Conservation (phyloP, 192 early-diverging fungal genomes). For the Entomortierella chlamydospora region DNA sequence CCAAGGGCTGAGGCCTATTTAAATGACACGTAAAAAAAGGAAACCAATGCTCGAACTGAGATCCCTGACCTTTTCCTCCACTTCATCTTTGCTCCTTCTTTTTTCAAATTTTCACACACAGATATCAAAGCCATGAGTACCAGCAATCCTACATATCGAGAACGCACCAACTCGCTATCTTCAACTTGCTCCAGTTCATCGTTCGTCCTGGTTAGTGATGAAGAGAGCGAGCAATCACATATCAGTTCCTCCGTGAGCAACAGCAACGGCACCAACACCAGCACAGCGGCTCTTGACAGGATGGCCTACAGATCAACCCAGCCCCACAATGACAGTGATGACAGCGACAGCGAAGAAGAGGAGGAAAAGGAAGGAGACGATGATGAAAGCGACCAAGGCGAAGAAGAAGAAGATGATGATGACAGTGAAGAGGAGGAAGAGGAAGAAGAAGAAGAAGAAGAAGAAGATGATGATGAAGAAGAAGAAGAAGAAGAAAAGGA, state of each 20-base stretch:
- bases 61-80: too few species aligned
- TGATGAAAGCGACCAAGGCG: not conserved
- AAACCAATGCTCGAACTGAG: too few species aligned
- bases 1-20: too few species aligned
- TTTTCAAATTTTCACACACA: slow-evolving; percentile 3
- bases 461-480: not conserved
- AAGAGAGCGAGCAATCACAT: too few species aligned
- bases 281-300: not conserved
- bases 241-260: too few species aligned
- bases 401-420: not conserved
- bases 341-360: not conserved
- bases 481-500: too few species aligned
- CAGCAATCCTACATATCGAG: not conserved
- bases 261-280: not conserved
- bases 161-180: not conserved
- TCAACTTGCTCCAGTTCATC: slow-evolving; percentile 1
- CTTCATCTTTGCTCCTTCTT: not conserved
- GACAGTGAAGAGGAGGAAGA: not conserved
- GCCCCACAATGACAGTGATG: not conserved
- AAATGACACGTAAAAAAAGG: too few species aligned
- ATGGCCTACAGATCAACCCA: not conserved
- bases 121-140: not conserved
- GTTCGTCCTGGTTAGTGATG: not conserved
- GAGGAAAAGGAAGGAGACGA: not conserved
- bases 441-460: not conserved